Evolutionary conservation across 169 alveolate species (phyloP).

Genomic region (Plasmodium blacklocki): DNA sequence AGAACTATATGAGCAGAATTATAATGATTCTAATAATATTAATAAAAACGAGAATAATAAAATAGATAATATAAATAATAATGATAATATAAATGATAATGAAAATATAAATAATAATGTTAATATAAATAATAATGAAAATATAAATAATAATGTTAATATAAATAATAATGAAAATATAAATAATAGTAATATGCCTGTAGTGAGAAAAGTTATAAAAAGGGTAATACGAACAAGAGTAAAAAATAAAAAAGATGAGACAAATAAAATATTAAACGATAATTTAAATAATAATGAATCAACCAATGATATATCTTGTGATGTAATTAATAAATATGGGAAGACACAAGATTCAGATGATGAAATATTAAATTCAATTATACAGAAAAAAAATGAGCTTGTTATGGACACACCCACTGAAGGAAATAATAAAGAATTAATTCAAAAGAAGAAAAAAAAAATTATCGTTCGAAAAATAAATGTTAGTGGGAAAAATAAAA

Average conservation of each 20-base stretch:
- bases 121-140: not conserved
- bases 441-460: slow-evolving; percentile 7
- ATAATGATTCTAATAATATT: not conserved
- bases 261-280: not conserved
- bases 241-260: slow-evolving; percentile 2
- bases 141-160: too few relatives aligned
- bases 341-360: slow-evolving; percentile 28
- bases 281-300: not conserved
- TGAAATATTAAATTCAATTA: slow-evolving; percentile 41
- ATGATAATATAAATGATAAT: not conserved
- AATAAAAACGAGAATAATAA: not conserved
- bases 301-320: not conserved
- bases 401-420: not conserved
- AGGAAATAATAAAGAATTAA: slow-evolving; percentile 24
- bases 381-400: not conserved
- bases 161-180: not conserved
- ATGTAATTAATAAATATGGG: not conserved
- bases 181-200: too few relatives aligned
- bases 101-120: not conserved
- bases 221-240: too few relatives aligned
- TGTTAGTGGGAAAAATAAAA: not conserved
- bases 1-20: not conserved
- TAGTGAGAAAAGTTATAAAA: too few relatives aligned
- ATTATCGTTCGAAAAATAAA: slow-evolving; percentile 15
- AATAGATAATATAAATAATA: not conserved